Conservation (phyloP, 257 asterid species). For the Jacaranda copaia region DNA sequence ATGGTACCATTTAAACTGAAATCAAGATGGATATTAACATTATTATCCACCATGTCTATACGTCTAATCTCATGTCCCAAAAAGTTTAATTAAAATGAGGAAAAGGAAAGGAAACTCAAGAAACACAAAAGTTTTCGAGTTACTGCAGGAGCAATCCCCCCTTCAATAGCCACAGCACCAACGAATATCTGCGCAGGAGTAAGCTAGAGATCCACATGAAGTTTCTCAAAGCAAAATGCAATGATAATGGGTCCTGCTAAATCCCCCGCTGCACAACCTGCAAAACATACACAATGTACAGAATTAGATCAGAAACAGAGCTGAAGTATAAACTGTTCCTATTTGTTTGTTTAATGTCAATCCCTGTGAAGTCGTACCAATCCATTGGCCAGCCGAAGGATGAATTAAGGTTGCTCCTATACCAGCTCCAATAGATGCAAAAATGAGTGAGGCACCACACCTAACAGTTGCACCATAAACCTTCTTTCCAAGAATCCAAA, state of each 20-base stretch:
- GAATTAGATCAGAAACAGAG: slow-evolving; percentile 8
- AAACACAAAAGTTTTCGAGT: background rate
- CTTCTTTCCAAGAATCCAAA: slow-evolving; percentile 60
- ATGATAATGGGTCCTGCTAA: slow-evolving; percentile 76
- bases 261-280: slow-evolving; percentile 90
- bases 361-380: slow-evolving; percentile 53
- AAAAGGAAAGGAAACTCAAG: background rate
- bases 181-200: background rate
- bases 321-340: background rate
- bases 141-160: background rate
- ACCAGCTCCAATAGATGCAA: slow-evolving; percentile 94
- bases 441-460: slow-evolving; percentile 74
- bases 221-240: slow-evolving; percentile 60
- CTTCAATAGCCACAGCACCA: background rate
- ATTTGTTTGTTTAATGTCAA: background rate
- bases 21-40: slow-evolving; percentile 12
- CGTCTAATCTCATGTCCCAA: background rate
- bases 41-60: background rate
- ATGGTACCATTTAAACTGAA: background rate
- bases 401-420: slow-evolving; percentile 67
- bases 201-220: slow-evolving; percentile 45
- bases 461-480: slow-evolving; percentile 57
- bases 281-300: slow-evolving; percentile 9
- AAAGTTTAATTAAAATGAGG: background rate
- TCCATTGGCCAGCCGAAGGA: slow-evolving; percentile 94